Base-by-base conservation (phyloP, 1,284 basidiomycete genomes). In the Cryptococcus sp. region DNA sequence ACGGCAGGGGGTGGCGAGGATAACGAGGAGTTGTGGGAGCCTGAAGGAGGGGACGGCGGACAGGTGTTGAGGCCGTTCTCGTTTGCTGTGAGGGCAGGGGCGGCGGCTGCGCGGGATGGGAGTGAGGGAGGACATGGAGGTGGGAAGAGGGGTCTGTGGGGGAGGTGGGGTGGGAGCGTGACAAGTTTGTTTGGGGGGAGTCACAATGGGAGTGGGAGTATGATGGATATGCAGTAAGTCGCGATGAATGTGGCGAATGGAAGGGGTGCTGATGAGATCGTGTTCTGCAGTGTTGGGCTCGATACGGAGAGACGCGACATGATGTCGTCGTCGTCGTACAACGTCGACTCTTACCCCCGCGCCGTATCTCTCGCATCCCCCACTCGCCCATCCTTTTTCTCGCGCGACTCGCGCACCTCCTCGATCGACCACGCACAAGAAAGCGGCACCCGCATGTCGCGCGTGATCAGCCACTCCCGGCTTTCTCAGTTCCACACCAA, bases 171-270 rank as follows among this genome's bases (percentile, higher is more conserved):
- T 82, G 87, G 59, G 77, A 87, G 68, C 81, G 87, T 61, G 82
- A 78, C 87, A 5, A 84, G 87, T 59, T 89, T 93, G 80, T 90
- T 93, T 70, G 88, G 87, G 2, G 84, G 88, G 70, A 86, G 83
- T 76, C 88, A 89, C 63, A 80, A 87, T 57, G 87, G 86, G 58
- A 80, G 85, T 51, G 90, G 89, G 6, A 83, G 91, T 70, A 91
- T 93, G 89, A 81, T 92, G 70, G 88, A 93, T 72, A 92, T 93
- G 91, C 91, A 93, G 90, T 92, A 78, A 69, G 89, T 86, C 21
- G 18, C 24, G 1, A 18, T 18, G 13, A 47, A 35, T 9, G 15
- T 35, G 43, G 23, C 24, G 24, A 33, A 7, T 15, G 12, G 18
- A 23, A 20, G 13, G 37, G 44, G 11, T 40, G 2, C 9, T 46